Percentiles rank a stretch among this genome's conserved stretches.
These are phyloP conservation scores for Teunomyces gatunensis DNA, from an alignment of 805 yeast species.

Conservation along the genomic window DNA sequence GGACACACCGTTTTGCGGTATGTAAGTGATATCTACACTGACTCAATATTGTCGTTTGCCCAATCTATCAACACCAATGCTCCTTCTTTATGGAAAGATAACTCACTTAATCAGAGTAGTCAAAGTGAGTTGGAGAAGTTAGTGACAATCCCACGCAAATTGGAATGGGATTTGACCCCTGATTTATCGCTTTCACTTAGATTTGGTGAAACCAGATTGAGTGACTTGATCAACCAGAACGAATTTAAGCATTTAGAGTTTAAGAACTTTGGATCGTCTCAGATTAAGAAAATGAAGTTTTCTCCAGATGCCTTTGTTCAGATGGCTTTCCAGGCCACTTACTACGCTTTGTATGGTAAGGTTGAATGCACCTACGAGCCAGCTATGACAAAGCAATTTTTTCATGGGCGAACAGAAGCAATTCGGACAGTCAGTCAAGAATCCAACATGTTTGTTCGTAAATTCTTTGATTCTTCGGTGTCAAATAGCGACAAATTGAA, in stretches of 20 bases:
- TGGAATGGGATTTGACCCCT: conserved; percentile 81
- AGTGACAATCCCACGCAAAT: conserved; percentile 74
- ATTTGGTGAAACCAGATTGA: conserved; percentile 86
- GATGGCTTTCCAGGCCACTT: conserved; percentile 91
- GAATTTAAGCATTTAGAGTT: conserved; percentile 83
- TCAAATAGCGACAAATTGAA: conserved; percentile 58
- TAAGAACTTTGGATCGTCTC: conserved; percentile 66
- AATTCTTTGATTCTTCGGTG: conserved; percentile 68
- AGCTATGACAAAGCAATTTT: conserved; percentile 86
- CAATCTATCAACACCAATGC: conserved; percentile 72
- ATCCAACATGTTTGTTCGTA: conserved; percentile 77
- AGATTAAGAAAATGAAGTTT: conserved; percentile 78
- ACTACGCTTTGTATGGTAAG: conserved; percentile 87
- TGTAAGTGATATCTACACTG: conserved; percentile 89
- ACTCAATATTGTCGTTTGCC: conserved; percentile 84
- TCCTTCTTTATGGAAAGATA: conserved; percentile 63
- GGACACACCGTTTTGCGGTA: conserved; percentile 90
- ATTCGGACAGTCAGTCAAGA: conserved; percentile 80
- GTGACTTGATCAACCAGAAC: conserved; percentile 85
- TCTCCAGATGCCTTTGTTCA: conserved; percentile 95
- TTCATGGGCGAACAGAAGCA: conserved; percentile 93
- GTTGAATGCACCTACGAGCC: conserved; percentile 95
- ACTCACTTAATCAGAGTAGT: conserved; percentile 11
- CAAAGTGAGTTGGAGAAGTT: conserved; percentile 32
- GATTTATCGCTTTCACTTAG: conserved; percentile 77